A percentile compares a stretch with the other conserved stretches of the same genome.
phyloP scores from a whole-genome alignment of 1,284 basidiomycete genomes.

The Amylostereum areolatum region DNA sequence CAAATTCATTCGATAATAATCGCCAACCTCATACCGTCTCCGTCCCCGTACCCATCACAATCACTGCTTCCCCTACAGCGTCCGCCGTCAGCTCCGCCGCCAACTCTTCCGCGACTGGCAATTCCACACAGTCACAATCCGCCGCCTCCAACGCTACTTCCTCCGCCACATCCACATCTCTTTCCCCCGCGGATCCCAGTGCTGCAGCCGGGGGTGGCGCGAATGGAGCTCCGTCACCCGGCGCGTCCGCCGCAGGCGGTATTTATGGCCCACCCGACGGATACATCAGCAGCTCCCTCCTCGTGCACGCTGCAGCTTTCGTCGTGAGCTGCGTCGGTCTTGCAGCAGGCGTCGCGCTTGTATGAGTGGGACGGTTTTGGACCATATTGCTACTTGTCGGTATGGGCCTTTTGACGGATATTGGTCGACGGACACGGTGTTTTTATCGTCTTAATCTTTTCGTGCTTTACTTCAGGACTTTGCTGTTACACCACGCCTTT shows the following conservation, averaged over 20 bases:
- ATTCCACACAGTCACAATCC: neutral
- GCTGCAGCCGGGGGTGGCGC: constrained; percentile 50
- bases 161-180: constrained; percentile 21
- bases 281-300: constrained; percentile 52
- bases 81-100: constrained; percentile 21
- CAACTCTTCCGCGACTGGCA: constrained; percentile 17
- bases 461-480: too few relatives aligned
- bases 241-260: constrained; percentile 30
- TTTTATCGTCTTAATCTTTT: too few relatives aligned
- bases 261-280: constrained; percentile 57
- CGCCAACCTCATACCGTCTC: constrained; percentile 32
- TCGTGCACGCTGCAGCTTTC: constrained; percentile 32
- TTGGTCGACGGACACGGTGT: too few relatives aligned
- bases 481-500: too few relatives aligned
- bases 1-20: constrained; percentile 27
- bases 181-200: constrained; percentile 48
- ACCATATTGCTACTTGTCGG: too few relatives aligned
- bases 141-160: constrained; percentile 23
- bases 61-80: constrained; percentile 21
- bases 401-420: too few relatives aligned
- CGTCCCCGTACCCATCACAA: constrained; percentile 36
- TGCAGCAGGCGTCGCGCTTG: constrained; percentile 42
- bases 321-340: constrained; percentile 35
- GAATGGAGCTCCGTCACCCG: constrained; percentile 43
- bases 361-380: constrained; percentile 21